Evolutionary conservation across 1,284 basidiomycete genomes (phyloP).

Genomic region (Leccinum solheimii): DNA sequence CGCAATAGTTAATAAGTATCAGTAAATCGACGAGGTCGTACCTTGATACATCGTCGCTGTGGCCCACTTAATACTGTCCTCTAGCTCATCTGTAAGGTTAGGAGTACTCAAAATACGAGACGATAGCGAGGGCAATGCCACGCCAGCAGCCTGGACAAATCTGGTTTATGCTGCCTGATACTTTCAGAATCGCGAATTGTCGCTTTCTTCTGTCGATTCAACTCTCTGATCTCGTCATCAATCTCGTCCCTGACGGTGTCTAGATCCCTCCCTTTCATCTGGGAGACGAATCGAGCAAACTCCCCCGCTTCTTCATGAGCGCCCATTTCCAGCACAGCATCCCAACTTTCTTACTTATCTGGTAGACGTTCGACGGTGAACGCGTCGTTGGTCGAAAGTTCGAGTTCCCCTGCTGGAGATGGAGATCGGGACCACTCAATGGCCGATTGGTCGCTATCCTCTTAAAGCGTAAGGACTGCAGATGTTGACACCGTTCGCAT

Average conservation of each 20-base stretch:
- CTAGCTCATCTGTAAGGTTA: slow-evolving; percentile 44
- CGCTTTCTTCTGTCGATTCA: slow-evolving; percentile 84
- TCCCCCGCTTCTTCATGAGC: slow-evolving; percentile 83
- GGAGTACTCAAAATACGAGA: slow-evolving; percentile 47
- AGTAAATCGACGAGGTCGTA: slow-evolving; percentile 14
- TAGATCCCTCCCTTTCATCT: slow-evolving; percentile 83
- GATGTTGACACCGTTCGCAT: slow-evolving; percentile 16
- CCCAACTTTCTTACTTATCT: slow-evolving; percentile 50
- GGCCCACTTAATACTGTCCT: slow-evolving; percentile 56
- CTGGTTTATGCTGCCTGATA: slow-evolving; percentile 46
- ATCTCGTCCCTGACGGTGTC: slow-evolving; percentile 85
- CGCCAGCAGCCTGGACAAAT: slow-evolving; percentile 41
- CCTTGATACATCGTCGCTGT: slow-evolving; percentile 56
- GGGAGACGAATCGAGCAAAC: slow-evolving; percentile 88
- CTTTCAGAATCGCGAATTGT: slow-evolving; percentile 95
- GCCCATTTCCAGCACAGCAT: slow-evolving; percentile 81
- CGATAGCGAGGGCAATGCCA: slow-evolving; percentile 47
- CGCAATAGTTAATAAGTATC: background rate
- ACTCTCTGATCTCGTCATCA: slow-evolving; percentile 83
- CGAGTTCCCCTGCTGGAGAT: slow-evolving; percentile 24
- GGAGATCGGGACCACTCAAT: slow-evolving; percentile 52
- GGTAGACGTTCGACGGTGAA: slow-evolving; percentile 5
- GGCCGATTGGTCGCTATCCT: slow-evolving; percentile 28
- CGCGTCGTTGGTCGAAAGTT: background rate
- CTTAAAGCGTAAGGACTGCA: slow-evolving; percentile 23